A percentile compares a stretch with the other conserved stretches of the same genome.
Conservation (phyloP, 495 filamentous ascomycete genomes). For the Aspergillus olivimuriae region DNA sequence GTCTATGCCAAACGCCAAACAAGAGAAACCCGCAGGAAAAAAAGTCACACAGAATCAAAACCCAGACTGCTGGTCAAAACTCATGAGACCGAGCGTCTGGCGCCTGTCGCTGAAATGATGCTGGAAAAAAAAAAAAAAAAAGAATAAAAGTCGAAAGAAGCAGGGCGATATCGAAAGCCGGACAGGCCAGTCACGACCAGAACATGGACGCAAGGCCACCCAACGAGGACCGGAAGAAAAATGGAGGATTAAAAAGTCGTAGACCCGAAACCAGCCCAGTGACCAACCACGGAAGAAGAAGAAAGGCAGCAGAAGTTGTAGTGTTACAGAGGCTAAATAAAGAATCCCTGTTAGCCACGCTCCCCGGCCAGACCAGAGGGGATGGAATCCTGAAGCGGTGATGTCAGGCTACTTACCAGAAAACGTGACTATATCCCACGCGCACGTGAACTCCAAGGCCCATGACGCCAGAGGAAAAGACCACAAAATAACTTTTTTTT, state of each 20-base stretch:
- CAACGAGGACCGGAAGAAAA: no score
- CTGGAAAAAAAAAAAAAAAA: conserved; percentile 8
- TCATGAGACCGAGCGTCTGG: no score
- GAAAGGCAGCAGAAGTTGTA: conserved; percentile 15
- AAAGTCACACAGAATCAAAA: conserved; percentile 15
- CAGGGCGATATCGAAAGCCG: conserved; percentile 8
- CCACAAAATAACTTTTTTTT: conserved; percentile 20
- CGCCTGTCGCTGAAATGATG: conserved; percentile 8
- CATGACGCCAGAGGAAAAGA: conserved; percentile 23
- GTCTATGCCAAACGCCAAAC: conserved; percentile 41
- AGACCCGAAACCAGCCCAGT: conserved; percentile 17
- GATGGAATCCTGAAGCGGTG: neutral
- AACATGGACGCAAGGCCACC: no score
- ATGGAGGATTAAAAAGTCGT: conserved; percentile 35
- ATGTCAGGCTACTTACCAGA: conserved; percentile 24
- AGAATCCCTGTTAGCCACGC: conserved; percentile 20
- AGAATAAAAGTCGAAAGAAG: conserved; percentile 15
- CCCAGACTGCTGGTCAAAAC: conserved; percentile 10
- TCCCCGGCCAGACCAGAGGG: no score
- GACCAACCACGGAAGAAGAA: conserved; percentile 12
- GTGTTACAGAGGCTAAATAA: conserved; percentile 33
- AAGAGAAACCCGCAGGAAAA: conserved; percentile 15
- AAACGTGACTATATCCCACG: conserved; percentile 26
- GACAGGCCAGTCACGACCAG: no score
- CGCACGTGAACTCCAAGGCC: conserved; percentile 27